These are phyloP conservation scores for Tuber microsphaerosporum DNA, from an alignment of 495 filamentous ascomycete genomes.

Conservation along the genomic window DNA sequence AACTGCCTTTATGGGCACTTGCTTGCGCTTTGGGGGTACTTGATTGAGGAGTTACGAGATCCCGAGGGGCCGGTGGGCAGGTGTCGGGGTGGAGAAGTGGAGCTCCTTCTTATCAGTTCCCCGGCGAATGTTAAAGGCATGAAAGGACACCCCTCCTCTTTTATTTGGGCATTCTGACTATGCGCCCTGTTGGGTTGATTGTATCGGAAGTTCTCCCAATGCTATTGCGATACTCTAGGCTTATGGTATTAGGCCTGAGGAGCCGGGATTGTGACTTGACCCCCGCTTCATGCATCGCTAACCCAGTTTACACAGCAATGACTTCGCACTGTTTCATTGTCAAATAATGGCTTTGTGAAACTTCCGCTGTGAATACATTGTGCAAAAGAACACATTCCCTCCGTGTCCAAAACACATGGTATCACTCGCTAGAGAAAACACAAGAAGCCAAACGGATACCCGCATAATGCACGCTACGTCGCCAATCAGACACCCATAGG, in stretches of 20 bases:
- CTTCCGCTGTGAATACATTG: neutral
- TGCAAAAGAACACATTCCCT: neutral
- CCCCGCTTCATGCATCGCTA: neutral
- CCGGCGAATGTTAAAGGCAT: slow-evolving; percentile 54
- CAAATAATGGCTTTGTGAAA: neutral
- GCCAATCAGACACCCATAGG: neutral
- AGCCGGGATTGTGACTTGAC: neutral
- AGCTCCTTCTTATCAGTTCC: slow-evolving; percentile 58
- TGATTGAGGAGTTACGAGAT: slow-evolving; percentile 60
- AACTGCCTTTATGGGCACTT: slow-evolving; percentile 54
- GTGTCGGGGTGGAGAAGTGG: slow-evolving; percentile 55
- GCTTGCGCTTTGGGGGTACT: slow-evolving; percentile 58
- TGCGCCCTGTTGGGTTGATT: slow-evolving; percentile 17
- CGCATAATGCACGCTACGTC: neutral
- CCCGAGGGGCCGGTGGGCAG: slow-evolving; percentile 49
- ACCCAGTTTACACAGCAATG: neutral
- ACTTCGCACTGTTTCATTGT: neutral
- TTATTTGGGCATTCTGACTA: neutral
- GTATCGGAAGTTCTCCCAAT: slow-evolving; percentile 48
- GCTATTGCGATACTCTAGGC: slow-evolving; percentile 51
- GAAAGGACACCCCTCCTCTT: neutral
- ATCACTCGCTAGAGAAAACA: neutral
- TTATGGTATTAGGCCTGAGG: neutral
- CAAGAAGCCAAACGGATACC: neutral
- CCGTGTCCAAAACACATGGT: neutral